A percentile compares a stretch with the other conserved stretches of the same genome.
Conservation (phyloP, 495 filamentous ascomycete genomes). For the Xylaria intraflava region DNA sequence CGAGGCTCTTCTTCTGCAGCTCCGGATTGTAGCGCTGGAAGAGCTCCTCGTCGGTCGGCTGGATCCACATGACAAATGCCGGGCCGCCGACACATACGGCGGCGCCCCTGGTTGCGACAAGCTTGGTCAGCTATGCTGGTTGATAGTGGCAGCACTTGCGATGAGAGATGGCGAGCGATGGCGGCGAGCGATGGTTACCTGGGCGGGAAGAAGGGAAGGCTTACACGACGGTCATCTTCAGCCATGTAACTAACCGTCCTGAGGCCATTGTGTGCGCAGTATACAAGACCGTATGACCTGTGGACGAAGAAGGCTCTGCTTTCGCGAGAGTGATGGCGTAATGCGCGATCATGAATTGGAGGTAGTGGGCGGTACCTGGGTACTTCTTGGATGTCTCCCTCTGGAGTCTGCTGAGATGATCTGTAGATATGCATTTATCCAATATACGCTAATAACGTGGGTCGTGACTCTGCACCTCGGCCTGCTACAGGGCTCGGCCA, state of each 20-base stretch:
- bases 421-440: too few relatives aligned
- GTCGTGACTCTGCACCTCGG: too few relatives aligned
- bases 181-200: background rate
- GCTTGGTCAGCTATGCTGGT: conserved; percentile 12
- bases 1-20: conserved; percentile 73
- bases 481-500: too few relatives aligned
- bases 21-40: conserved; percentile 91
- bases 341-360: too few relatives aligned
- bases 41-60: conserved; percentile 85
- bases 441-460: too few relatives aligned
- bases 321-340: background rate
- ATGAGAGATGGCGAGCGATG: background rate
- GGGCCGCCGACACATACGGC: conserved; percentile 75
- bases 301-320: background rate
- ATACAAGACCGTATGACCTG: too few relatives aligned
- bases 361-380: too few relatives aligned
- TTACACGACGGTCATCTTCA: conserved; percentile 56
- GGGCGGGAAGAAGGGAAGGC: conserved; percentile 15
- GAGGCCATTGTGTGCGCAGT: conserved; percentile 25
- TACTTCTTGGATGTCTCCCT: too few relatives aligned
- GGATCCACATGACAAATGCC: conserved; percentile 69
- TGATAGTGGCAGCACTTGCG: background rate
- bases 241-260: conserved; percentile 24
- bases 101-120: conserved; percentile 48
- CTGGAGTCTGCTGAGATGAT: too few relatives aligned